These are phyloP conservation scores for Ustilago hordei DNA, from an alignment of 1,284 basidiomycete species.

Conservation along the genomic window DNA sequence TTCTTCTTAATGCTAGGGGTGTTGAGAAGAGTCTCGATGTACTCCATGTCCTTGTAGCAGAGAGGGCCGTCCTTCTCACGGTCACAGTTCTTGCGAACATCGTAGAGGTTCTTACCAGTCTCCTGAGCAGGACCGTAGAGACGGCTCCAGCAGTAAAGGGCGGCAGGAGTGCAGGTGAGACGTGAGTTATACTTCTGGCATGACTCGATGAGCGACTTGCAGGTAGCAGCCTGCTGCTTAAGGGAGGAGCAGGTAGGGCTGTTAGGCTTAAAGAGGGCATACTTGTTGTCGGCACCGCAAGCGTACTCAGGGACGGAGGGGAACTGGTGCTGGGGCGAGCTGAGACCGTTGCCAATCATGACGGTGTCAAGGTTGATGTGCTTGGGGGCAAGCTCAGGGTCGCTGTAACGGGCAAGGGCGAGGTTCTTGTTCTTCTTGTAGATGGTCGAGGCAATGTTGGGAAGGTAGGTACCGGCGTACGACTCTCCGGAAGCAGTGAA, in stretches of 20 bases:
- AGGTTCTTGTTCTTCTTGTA: conserved; percentile 66
- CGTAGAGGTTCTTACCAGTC: conserved; percentile 76
- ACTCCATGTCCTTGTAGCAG: conserved; percentile 76
- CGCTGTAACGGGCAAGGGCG: conserved; percentile 36
- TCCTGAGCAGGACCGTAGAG: conserved; percentile 73
- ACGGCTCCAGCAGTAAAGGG: conserved; percentile 71
- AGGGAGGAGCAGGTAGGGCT: conserved; percentile 78
- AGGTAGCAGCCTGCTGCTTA: conserved; percentile 77
- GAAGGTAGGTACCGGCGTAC: conserved; percentile 76
- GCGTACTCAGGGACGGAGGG: conserved; percentile 79
- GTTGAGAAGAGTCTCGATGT: conserved; percentile 67
- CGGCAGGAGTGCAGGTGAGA: conserved; percentile 74
- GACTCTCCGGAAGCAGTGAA: conserved; percentile 73
- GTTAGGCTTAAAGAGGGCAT: conserved; percentile 78
- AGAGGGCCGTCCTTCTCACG: conserved; percentile 75
- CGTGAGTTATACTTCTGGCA: conserved; percentile 67
- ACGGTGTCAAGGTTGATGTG: conserved; percentile 66
- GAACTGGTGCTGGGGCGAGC: conserved; percentile 69
- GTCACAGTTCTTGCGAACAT: conserved; percentile 83
- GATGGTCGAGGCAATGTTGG: conserved; percentile 65
- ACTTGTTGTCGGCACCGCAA: conserved; percentile 73
- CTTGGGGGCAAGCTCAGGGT: conserved; percentile 43
- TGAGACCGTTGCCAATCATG: conserved; percentile 68
- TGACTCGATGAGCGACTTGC: conserved; percentile 74
- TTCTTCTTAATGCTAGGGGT: conserved; percentile 77